Percentiles rank a stretch among this genome's conserved stretches.
Conservation (phyloP, 352 stramenopile species). For the Ophiocytium majus region DNA sequence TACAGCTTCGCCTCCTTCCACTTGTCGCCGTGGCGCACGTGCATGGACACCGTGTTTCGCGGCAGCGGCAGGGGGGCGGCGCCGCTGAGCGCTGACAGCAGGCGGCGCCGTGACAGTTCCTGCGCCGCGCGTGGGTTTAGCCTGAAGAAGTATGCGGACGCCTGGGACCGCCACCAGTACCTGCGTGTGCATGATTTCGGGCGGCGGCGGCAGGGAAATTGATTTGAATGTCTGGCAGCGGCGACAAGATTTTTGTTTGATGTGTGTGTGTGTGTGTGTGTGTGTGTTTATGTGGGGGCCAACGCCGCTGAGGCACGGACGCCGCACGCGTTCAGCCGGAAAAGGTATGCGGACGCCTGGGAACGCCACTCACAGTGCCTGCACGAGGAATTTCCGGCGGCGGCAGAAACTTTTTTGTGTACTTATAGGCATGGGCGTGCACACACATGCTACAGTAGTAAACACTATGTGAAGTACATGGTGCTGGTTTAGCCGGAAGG, state of each 20-base stretch:
- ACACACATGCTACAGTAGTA: no score
- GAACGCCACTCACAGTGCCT: background rate
- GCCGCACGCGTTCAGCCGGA: background rate
- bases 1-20: background rate
- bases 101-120: background rate
- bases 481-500: no score
- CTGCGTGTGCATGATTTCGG: no score
- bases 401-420: no score
- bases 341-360: background rate
- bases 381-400: no score
- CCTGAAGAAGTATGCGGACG: background rate
- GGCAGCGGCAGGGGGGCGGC: background rate
- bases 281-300: no score
- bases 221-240: no score
- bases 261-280: no score
- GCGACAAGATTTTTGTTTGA: no score
- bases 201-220: no score
- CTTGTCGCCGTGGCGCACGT: background rate
- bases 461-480: no score
- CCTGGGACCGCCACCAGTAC: background rate
- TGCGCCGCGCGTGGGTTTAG: background rate
- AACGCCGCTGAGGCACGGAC: background rate
- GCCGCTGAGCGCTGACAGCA: background rate
- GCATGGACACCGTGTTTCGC: background rate
- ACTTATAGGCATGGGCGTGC: no score